Conservation (phyloP, 441 rosid genomes). For the Aleurites moluccanus region DNA sequence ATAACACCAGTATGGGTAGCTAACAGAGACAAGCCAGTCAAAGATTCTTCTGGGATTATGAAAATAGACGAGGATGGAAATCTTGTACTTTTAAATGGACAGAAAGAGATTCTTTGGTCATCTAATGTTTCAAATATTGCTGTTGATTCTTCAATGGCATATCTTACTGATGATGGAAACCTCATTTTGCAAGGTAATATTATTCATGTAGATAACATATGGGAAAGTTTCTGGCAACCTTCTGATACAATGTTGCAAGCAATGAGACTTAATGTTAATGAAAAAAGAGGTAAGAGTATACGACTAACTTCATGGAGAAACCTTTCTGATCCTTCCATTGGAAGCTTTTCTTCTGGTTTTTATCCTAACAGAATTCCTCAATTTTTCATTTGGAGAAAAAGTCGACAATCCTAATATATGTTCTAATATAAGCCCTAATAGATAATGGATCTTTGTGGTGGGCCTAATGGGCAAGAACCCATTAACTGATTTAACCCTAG, state of each 20-base stretch:
- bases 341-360: slow-evolving; percentile 41
- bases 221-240: slow-evolving; percentile 57
- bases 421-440: no score
- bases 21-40: slow-evolving; percentile 41
- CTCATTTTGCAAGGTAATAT: slow-evolving; percentile 28
- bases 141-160: slow-evolving; percentile 28
- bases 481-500: no score
- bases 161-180: slow-evolving; percentile 44
- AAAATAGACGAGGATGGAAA: slow-evolving; percentile 40
- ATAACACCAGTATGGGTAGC: slow-evolving; percentile 47
- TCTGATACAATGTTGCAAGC: slow-evolving; percentile 25
- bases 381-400: slow-evolving; percentile 39
- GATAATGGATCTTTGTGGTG: no score
- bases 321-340: slow-evolving; percentile 45
- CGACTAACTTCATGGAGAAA: slow-evolving; percentile 46
- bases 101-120: slow-evolving; percentile 41
- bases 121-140: slow-evolving; percentile 28
- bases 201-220: slow-evolving; percentile 18
- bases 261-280: slow-evolving; percentile 30
- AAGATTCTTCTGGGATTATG: slow-evolving; percentile 44
- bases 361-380: slow-evolving; percentile 33
- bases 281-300: slow-evolving; percentile 25
- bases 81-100: slow-evolving; percentile 41
- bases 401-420: no score
- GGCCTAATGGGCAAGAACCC: no score